Conservation (phyloP, 2,329 filamentous ascomycete species). For the Helotiales sp. region DNA sequence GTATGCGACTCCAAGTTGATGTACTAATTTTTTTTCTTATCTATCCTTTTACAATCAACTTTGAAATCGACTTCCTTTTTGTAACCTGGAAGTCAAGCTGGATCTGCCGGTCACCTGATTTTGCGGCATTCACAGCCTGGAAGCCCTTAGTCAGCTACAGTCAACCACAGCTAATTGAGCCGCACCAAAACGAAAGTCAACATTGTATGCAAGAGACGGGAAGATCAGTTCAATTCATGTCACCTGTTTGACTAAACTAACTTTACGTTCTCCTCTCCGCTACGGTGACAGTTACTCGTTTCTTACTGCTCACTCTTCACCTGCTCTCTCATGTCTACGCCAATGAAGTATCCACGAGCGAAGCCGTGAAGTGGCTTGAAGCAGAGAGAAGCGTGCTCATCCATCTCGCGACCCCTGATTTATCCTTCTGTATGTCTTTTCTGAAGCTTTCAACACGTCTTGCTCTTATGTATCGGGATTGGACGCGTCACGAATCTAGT, state of each 20-base stretch:
- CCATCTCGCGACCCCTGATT: slow-evolving; percentile 19
- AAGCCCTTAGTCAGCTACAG: too few species aligned
- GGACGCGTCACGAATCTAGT: slow-evolving; percentile 7
- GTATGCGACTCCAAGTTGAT: too few species aligned
- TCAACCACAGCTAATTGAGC: too few species aligned
- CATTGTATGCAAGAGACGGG: not conserved
- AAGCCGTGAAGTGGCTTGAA: slow-evolving; percentile 22
- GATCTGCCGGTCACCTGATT: too few species aligned
- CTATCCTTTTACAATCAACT: too few species aligned
- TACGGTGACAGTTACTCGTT: slow-evolving; percentile 11
- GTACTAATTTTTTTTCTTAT: too few species aligned
- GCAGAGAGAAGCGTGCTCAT: slow-evolving; percentile 20
- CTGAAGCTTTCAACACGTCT: slow-evolving; percentile 16
- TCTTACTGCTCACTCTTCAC: slow-evolving; percentile 11
- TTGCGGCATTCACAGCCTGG: too few species aligned
- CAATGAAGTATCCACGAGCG: slow-evolving; percentile 12
- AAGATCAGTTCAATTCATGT: not conserved
- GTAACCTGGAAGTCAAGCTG: too few species aligned
- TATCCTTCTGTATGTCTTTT: slow-evolving; percentile 19
- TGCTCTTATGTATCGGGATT: slow-evolving; percentile 4
- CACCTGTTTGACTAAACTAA: not conserved
- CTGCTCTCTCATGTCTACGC: slow-evolving; percentile 15
- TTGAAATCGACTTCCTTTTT: too few species aligned
- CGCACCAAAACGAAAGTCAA: not conserved
- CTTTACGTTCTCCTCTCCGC: not conserved